Conservation (phyloP, 306 rosid species). For the Cicer cuneatum region DNA sequence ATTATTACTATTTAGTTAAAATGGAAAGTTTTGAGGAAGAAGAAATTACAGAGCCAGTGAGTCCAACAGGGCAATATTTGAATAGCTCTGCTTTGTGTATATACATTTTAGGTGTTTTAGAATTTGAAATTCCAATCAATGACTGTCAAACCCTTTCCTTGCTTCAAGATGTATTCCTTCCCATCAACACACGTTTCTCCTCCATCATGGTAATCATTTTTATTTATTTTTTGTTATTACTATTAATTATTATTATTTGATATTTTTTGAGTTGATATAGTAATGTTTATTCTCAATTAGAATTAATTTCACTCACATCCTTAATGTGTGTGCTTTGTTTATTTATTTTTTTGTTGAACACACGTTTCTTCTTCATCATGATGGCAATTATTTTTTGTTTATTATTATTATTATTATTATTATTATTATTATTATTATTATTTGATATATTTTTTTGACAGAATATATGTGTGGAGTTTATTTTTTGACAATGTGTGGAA, state of each 20-base stretch:
- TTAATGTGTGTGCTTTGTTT: too few relatives aligned
- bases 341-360: too few relatives aligned
- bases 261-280: too few relatives aligned
- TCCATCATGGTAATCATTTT: constrained; percentile 52
- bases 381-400: too few relatives aligned
- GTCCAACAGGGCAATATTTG: constrained; percentile 56
- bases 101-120: constrained; percentile 51
- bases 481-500: too few relatives aligned
- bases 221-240: background rate
- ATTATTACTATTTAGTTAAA: background rate
- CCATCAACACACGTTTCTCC: constrained; percentile 60
- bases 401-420: too few relatives aligned
- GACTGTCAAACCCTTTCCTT: constrained; percentile 25
- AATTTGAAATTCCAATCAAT: constrained; percentile 48
- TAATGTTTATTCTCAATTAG: too few relatives aligned
- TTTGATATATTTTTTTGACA: background rate
- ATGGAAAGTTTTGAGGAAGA: constrained; percentile 36
- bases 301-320: too few relatives aligned
- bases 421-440: too few relatives aligned
- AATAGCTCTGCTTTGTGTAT: constrained; percentile 48
- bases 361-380: too few relatives aligned
- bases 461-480: too few relatives aligned
- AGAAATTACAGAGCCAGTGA: constrained; percentile 51
- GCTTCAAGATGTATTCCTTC: constrained; percentile 51
- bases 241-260: background rate